phyloP scores from a whole-genome alignment of 371 early-diverging fungal genomes.

The Mucor plumbeus region DNA sequence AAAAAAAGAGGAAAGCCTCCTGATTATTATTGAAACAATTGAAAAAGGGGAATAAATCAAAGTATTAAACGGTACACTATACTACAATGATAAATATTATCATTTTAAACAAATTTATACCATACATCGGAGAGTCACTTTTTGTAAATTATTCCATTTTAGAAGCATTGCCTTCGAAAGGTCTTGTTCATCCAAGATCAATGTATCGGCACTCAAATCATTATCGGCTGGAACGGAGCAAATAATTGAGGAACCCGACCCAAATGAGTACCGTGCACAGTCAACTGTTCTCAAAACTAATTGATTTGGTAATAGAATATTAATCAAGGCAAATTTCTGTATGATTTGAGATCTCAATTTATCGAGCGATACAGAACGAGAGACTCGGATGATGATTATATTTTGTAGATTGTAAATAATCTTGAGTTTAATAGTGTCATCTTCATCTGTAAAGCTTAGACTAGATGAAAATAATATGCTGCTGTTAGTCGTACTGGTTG shows the following conservation, averaged over 20 bases:
- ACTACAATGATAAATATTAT: not conserved
- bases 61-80: not conserved
- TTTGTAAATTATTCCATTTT: slow-evolving; percentile 1
- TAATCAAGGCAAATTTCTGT: slow-evolving; percentile 21
- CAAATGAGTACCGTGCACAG: slow-evolving; percentile 1
- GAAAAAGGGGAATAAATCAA: not conserved
- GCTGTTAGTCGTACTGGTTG: slow-evolving; percentile 5
- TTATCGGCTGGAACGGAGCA: not conserved
- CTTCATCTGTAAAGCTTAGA: slow-evolving; percentile 9
- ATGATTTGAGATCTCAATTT: slow-evolving; percentile 7
- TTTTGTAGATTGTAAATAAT: slow-evolving; percentile 20
- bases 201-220: not conserved
- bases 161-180: slow-evolving; percentile 3
- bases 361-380: slow-evolving; percentile 7
- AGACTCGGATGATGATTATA: slow-evolving; percentile 22
- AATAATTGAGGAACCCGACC: slow-evolving; percentile 6
- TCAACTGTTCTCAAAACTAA: not conserved
- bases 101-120: not conserved
- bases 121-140: slow-evolving; percentile 17
- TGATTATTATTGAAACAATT: not conserved
- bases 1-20: not conserved
- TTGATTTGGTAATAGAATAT: slow-evolving; percentile 4
- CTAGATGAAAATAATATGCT: slow-evolving; percentile 8
- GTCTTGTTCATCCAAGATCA: not conserved
- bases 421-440: slow-evolving; percentile 18